A percentile compares a stretch with the other conserved stretches of the same genome.
phyloP scores from a whole-genome alignment of 108 stramenopile species.

The Craspedostauros australis region DNA sequence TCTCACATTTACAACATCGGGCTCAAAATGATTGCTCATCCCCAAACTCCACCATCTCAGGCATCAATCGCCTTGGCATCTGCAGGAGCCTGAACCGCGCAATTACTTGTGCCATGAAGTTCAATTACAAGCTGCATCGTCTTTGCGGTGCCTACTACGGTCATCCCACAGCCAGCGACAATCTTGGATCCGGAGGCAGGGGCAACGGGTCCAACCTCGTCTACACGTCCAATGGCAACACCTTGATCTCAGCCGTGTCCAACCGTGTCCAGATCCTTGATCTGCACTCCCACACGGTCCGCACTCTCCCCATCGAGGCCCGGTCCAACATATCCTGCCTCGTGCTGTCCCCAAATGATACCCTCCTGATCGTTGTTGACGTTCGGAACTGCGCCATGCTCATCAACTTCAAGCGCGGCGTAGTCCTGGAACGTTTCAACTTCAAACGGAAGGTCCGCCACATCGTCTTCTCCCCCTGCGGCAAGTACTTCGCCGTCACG shows the following conservation, averaged over 20 bases:
- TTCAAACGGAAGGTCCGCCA: constrained; percentile 84
- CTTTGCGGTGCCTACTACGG: constrained; percentile 94
- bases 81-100: too few species aligned
- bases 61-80: too few species aligned
- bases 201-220: constrained; percentile 79
- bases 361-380: constrained; percentile 82
- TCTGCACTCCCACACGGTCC: constrained; percentile 78
- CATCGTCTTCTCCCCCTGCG: constrained; percentile 85
- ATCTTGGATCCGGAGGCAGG: constrained; percentile 34
- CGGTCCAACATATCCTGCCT: constrained; percentile 87
- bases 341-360: constrained; percentile 79
- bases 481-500: constrained; percentile 84
- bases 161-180: constrained; percentile 40
- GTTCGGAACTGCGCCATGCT: constrained; percentile 68
- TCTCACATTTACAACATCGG: too few species aligned
- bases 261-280: constrained; percentile 92
- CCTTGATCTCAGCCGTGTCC: constrained; percentile 83
- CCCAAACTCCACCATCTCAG: too few species aligned
- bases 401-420: constrained; percentile 73
- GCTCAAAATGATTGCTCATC: too few species aligned
- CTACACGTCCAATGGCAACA: constrained; percentile 90
- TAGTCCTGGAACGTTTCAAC: constrained; percentile 89
- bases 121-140: constrained; percentile 91
- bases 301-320: constrained; percentile 86
- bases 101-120: too few species aligned